Evolutionary conservation across 306 rosid genomes (phyloP).

Genomic region (Pterocarpus macrocarpus): DNA sequence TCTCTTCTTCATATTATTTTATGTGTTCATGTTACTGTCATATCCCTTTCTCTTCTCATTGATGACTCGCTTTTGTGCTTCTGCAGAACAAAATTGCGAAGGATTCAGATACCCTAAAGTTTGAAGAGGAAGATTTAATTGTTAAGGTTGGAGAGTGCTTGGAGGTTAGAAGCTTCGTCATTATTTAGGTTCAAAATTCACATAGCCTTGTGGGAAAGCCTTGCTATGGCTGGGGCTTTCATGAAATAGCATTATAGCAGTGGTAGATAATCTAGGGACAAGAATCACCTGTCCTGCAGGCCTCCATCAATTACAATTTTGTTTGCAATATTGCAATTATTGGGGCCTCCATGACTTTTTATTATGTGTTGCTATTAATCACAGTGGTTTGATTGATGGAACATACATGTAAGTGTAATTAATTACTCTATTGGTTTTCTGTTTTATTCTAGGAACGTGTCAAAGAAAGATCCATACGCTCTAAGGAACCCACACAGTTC

Average conservation of each 20-base stretch:
- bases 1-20: slow-evolving; percentile 37
- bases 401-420: slow-evolving; percentile 17
- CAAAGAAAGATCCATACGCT: slow-evolving; percentile 70
- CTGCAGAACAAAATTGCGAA: slow-evolving; percentile 75
- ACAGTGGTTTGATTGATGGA: slow-evolving; percentile 36
- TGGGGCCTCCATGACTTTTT: slow-evolving; percentile 22
- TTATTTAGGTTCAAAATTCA: slow-evolving; percentile 25
- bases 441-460: slow-evolving; percentile 74
- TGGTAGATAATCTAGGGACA: slow-evolving; percentile 37
- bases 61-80: slow-evolving; percentile 47
- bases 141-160: slow-evolving; percentile 94
- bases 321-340: slow-evolving; percentile 30
- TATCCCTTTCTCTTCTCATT: slow-evolving; percentile 35
- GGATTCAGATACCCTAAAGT: slow-evolving; percentile 70
- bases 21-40: slow-evolving; percentile 4
- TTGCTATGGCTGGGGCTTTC: slow-evolving; percentile 34
- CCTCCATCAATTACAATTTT: slow-evolving; percentile 28
- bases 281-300: slow-evolving; percentile 22
- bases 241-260: slow-evolving; percentile 33
- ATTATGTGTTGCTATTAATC: slow-evolving; percentile 38
- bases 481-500: slow-evolving; percentile 64
- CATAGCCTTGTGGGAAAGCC: slow-evolving; percentile 28
- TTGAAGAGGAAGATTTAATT: slow-evolving; percentile 86
- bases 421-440: slow-evolving; percentile 23
- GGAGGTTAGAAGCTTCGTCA: slow-evolving; percentile 71